Evolutionary conservation across 2,329 filamentous ascomycete species (phyloP), one percentile per base, ranked within the genome.

Genomic region (Penicillium sp.): DNA sequence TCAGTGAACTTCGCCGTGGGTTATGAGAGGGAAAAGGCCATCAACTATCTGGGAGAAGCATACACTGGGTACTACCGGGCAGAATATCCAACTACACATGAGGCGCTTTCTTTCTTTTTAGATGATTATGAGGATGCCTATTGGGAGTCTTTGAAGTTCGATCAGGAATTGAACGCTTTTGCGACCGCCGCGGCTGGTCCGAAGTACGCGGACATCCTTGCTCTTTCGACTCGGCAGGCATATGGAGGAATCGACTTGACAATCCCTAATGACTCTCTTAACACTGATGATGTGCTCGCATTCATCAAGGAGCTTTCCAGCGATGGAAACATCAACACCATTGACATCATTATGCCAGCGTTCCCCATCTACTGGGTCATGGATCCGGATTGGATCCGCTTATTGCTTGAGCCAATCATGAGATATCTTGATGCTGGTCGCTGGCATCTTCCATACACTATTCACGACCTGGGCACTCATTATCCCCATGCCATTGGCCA

Each of bases 251-350:
- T 77, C 49, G 76, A 78, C 45, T 29, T 78, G 35, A 73, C 71
- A 6, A 75, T 78, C 39, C 70, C 74, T 16, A 61, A 68, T 24
- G 66, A 68, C 35, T 69, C 73, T 4, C 63, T 71, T 5, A 63
- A 73, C 54, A 71, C 69, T 1, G 62, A 58, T 19, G 61, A 71
- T 33, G 64, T 71, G 2, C 58, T 75, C 29, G 74, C 71, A 6
- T 79, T 78, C 39, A 70, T 79, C 58, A 79, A 79, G 49, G 76
- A 79, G 58, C 71, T 79, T 42, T 76, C 74, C 5, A 78, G 75
- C 44, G 70, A 78, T 53, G 76, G 76, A 3, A 78, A 79, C 54
- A 55, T 76, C 39, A 77, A 78, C 54, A 79, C 77, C 1, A 68
- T 79, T 16, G 77, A 79, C 57, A 69, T 79, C 35, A 76, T 78